These are phyloP conservation scores for Xylaria telfairii DNA, from an alignment of 495 filamentous ascomycete genomes.

Conservation along the genomic window DNA sequence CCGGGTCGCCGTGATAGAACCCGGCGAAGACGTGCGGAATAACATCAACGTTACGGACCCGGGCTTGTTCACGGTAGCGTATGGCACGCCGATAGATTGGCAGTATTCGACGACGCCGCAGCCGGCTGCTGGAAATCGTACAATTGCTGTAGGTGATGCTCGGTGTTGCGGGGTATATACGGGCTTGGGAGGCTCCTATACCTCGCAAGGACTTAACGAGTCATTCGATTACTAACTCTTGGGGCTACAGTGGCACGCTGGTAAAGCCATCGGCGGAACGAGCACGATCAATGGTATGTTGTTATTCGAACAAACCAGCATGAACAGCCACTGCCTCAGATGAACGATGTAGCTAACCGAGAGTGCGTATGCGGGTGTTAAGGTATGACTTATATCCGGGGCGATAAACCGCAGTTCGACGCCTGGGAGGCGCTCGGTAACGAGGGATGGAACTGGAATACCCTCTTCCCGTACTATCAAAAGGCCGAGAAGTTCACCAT, in stretches of 20 bases:
- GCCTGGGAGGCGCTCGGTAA: conserved; percentile 64
- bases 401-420: conserved; percentile 63
- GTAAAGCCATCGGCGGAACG: conserved; percentile 60
- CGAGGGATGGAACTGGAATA: conserved; percentile 64
- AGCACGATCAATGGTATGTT: conserved; percentile 58
- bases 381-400: conserved; percentile 61
- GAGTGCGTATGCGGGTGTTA: not conserved
- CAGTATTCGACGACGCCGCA: conserved; percentile 55
- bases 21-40: conserved; percentile 54
- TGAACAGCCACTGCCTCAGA: not conserved
- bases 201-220: not conserved
- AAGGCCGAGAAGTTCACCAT: conserved; percentile 50
- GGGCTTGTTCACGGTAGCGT: conserved; percentile 43
- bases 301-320: not conserved
- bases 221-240: not conserved
- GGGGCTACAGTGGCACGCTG: conserved; percentile 42
- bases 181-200: not conserved
- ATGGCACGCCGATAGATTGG: conserved; percentile 59
- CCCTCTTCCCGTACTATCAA: conserved; percentile 47
- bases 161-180: not conserved
- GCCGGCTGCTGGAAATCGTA: conserved; percentile 41
- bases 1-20: conserved; percentile 60
- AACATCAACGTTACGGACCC: conserved; percentile 58
- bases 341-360: not conserved
- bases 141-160: conserved; percentile 31